These are phyloP conservation scores for Colletotrichum sp. DNA, from an alignment of 2,329 filamentous ascomycete species.

Conservation along the genomic window DNA sequence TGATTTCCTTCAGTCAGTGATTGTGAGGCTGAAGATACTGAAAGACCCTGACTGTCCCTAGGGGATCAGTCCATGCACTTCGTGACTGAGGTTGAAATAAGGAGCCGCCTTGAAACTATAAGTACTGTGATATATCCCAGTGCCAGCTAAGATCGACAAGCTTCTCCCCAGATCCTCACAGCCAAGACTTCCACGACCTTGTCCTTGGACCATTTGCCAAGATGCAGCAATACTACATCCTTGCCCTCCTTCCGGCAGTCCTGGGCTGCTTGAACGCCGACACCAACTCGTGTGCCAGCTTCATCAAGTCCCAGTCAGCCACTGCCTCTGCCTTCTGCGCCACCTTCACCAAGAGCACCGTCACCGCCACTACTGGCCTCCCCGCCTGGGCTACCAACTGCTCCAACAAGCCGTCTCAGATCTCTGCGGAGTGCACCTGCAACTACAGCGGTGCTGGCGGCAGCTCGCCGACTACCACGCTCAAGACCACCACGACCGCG, in stretches of 20 bases:
- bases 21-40: background rate
- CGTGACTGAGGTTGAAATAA: background rate
- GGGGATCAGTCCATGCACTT: no score
- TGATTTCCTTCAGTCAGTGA: background rate
- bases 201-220: background rate
- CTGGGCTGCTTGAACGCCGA: slow-evolving; percentile 33
- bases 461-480: slow-evolving; percentile 4
- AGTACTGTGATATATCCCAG: background rate
- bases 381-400: slow-evolving; percentile 34
- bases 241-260: slow-evolving; percentile 27
- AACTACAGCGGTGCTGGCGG: slow-evolving; percentile 21
- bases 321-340: slow-evolving; percentile 37
- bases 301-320: slow-evolving; percentile 33
- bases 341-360: slow-evolving; percentile 33
- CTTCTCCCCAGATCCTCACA: background rate
- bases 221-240: slow-evolving; percentile 25
- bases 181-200: background rate
- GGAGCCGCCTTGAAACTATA: background rate
- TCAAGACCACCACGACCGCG: slow-evolving; percentile 9
- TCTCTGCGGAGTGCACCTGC: slow-evolving; percentile 37
- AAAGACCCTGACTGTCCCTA: background rate
- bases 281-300: slow-evolving; percentile 35
- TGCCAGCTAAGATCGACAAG: background rate
- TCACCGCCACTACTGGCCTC: slow-evolving; percentile 30
- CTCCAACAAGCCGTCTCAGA: slow-evolving; percentile 29